These are phyloP conservation scores for Bryum argenteum DNA, from an alignment of 225 moss, liverwort and hornwort genomes.

Conservation along the genomic window DNA sequence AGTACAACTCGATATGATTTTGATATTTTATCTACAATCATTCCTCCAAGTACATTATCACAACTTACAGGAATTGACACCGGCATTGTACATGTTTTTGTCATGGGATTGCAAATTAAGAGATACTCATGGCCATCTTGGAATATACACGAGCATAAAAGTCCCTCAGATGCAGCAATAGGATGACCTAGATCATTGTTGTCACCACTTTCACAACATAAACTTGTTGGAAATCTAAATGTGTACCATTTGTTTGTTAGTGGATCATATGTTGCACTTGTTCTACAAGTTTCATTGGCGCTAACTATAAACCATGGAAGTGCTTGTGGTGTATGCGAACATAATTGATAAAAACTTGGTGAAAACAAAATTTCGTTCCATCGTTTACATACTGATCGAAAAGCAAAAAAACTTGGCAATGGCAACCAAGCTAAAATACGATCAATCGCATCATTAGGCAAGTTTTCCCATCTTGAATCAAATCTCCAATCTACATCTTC, in stretches of 20 bases:
- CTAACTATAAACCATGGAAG: conserved; percentile 36
- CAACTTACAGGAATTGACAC: conserved; percentile 29
- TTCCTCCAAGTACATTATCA: conserved; percentile 42
- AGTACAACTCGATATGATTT: conserved; percentile 48
- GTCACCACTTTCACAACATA: background rate
- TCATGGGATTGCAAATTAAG: conserved; percentile 54
- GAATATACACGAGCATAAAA: conserved; percentile 26
- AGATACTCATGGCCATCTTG: conserved; percentile 35
- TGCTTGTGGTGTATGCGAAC: conserved; percentile 1
- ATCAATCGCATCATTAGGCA: conserved; percentile 27
- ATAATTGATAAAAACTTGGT: conserved; percentile 37
- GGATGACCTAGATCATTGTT: conserved; percentile 18
- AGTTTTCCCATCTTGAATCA: conserved; percentile 22
- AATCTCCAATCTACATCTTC: conserved; percentile 15
- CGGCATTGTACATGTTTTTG: conserved; percentile 42
- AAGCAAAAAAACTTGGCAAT: conserved; percentile 31
- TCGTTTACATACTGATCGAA: conserved; percentile 11
- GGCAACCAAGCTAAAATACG: conserved; percentile 31
- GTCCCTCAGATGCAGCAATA: conserved; percentile 4
- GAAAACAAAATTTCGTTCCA: conserved; percentile 35
- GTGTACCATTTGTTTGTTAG: conserved; percentile 36
- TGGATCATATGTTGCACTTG: conserved; percentile 27
- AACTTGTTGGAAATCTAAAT: conserved; percentile 27
- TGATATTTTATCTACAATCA: conserved; percentile 41
- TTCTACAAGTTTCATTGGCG: conserved; percentile 22